Evolutionary conservation across 495 filamentous ascomycete genomes (phyloP).

Genomic region (Clohesyomyces aquaticus): DNA sequence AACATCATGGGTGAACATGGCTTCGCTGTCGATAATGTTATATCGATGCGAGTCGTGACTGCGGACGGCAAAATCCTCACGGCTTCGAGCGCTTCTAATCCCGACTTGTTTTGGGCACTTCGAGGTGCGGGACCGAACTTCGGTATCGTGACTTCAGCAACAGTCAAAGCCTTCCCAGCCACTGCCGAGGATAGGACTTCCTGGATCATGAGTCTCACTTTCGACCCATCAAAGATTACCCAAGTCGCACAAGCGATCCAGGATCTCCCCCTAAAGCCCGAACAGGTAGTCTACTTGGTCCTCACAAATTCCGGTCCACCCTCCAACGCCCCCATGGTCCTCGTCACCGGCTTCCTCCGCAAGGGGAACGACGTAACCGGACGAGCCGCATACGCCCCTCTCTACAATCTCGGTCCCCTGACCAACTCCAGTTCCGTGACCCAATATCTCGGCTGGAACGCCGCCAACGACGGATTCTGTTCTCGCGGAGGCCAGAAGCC

Average conservation of each 20-base stretch:
- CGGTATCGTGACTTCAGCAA: conserved; percentile 43
- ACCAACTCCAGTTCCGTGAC: conserved; percentile 37
- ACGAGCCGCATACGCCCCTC: conserved; percentile 37
- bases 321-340: conserved; percentile 5
- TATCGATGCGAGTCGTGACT: conserved; percentile 54
- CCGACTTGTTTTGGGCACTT: conserved; percentile 48
- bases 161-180: conserved; percentile 17
- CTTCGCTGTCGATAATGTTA: conserved; percentile 57
- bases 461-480: conserved; percentile 42
- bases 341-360: conserved; percentile 10
- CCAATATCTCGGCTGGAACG: conserved; percentile 44
- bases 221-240: conserved; percentile 5
- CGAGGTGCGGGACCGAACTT: conserved; percentile 47
- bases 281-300: conserved; percentile 19
- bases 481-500: conserved; percentile 45
- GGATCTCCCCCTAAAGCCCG: conserved; percentile 20
- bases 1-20: conserved; percentile 56
- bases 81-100: conserved; percentile 45
- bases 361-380: conserved; percentile 6
- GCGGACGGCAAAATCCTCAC: conserved; percentile 53
- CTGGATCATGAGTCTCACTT: conserved; percentile 15
- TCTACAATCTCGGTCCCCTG: conserved; percentile 42
- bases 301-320: conserved; percentile 3
- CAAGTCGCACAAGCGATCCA: conserved; percentile 17
- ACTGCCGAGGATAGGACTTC: not conserved